Base-by-base conservation (phyloP, 352 stramenopile genomes). In the Peronospora tabacina region DNA sequence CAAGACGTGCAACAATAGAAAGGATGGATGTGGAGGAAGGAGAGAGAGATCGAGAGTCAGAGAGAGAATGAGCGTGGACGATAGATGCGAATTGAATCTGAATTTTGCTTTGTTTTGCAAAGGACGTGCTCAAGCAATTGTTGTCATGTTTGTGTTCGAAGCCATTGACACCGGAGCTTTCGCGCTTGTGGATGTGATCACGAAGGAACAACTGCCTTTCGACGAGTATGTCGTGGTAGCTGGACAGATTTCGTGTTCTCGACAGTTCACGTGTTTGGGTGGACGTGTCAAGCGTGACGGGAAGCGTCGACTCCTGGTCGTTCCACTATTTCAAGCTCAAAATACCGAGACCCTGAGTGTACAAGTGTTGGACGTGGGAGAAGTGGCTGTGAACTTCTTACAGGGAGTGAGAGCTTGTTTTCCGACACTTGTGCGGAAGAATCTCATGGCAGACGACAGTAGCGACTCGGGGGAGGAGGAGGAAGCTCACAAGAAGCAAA, bases 201-300 rank as follows among this genome's bases (percentile, higher is more conserved):
- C 51, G 19, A 87, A 87, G 63, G 20, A 48, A 8, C 40, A 72
- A 20, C 38, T 90, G 40, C 75, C 74, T 0, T 70, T 85, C 29
- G 74, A 86, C 19, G 72, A 87, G 26, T 58, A 73, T 32, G 33
- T 75, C 3, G 72, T 87, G 24, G 59, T 87, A 35, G 66, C 65
- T 20, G 79, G 73, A n/a, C 52, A 55, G 5, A 50, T 67, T 43
- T 35, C 53, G 32, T 52, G 26, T 10, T 40, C 38, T 43, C 70
- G 63, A 7, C 79, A 90, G 56, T 52, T 90, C 17, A 86, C 74
- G 44, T 69, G 68, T 43, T 35, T 90, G 13, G 74, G 74, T 9
- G 79, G 68, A 42, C 72, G 70, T 44, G 68, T 84, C 20, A 80
- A 79, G 45, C 55, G 61, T 12, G 54, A 68, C 22, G 54, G 52